Base-by-base conservation (phyloP, 179 eudicot genomes). In the Patellifolia procumbens region DNA sequence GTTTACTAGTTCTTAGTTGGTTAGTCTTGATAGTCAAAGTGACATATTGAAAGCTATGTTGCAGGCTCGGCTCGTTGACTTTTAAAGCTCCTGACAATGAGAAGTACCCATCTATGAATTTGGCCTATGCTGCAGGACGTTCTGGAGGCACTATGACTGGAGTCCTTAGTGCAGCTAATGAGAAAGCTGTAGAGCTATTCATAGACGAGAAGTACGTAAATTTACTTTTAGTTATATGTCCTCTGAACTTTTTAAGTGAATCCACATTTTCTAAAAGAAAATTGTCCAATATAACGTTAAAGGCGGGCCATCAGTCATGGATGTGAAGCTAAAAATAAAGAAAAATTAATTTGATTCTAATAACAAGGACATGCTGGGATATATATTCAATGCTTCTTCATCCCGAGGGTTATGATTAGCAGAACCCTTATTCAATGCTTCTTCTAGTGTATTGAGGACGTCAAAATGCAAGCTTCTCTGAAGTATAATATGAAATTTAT, bases 131-230 rank as follows among this genome's bases (percentile, higher is more conserved):
- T 76, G 97, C 99, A 58, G 99, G 97, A 53, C 87, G 97, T 73
- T 92, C 97, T 37, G 97, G 97, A 42, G 97, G 97, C 63, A 95
- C 99, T 66, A 95, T 95, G 97, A 93, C 97, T 8, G 97, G 97
- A 59, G 97, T 95, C 74, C 95, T 91, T 51, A 93, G 97, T 71
- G 99, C 99, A 32, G 99, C 97, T 73, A 95, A 95, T 81, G 97
- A 95, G 91, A 93, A 90, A 82, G 99, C 97, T 4, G 97, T 93
- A 2, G 97, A 95, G 79, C 78, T 95, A 92, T 91, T 95, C 83
- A 89, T 93, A 37, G 86, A 89, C 74, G 97, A 91, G 81, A 82
- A 78, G 85, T 82, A 82, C 35, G 85, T 78, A 35, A 34, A 31
- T 74, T 32, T 49, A 53, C 69, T 46, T 52, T 28, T 20, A 42